These are phyloP conservation scores for Dissophora ornata DNA, from an alignment of 192 early-diverging fungal genomes.

Conservation along the genomic window DNA sequence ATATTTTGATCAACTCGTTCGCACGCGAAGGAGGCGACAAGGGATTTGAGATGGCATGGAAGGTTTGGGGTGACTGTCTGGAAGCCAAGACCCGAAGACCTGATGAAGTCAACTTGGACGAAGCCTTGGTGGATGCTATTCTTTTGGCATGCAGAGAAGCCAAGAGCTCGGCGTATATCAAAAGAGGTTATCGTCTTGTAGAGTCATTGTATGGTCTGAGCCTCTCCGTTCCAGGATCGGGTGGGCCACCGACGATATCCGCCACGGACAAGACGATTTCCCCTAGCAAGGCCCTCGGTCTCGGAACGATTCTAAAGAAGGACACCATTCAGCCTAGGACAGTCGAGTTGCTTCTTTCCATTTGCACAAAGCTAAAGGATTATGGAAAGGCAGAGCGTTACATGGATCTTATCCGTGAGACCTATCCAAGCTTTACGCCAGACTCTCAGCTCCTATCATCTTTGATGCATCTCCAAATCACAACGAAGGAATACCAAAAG, in stretches of 20 bases:
- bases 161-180: slow-evolving; percentile 4
- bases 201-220: slow-evolving; percentile 30
- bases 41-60: slow-evolving; percentile 43
- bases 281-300: slow-evolving; percentile 23
- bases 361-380: slow-evolving; percentile 39
- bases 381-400: slow-evolving; percentile 12
- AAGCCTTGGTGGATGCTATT: slow-evolving; percentile 22
- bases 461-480: slow-evolving; percentile 31
- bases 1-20: slow-evolving; percentile 40
- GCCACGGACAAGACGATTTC: slow-evolving; percentile 12
- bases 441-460: slow-evolving; percentile 30
- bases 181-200: slow-evolving; percentile 25
- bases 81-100: slow-evolving; percentile 21
- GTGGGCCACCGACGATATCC: neutral
- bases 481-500: slow-evolving; percentile 27
- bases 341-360: slow-evolving; percentile 33
- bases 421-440: slow-evolving; percentile 26
- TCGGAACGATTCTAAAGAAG: slow-evolving; percentile 11
- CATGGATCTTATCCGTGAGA: slow-evolving; percentile 18
- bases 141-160: slow-evolving; percentile 38
- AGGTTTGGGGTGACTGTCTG: slow-evolving; percentile 46
- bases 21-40: slow-evolving; percentile 37
- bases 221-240: neutral
- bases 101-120: slow-evolving; percentile 34
- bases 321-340: slow-evolving; percentile 31